These are phyloP conservation scores for Xylogone sp. DNA, from an alignment of 2,329 filamentous ascomycete species.

Conservation along the genomic window DNA sequence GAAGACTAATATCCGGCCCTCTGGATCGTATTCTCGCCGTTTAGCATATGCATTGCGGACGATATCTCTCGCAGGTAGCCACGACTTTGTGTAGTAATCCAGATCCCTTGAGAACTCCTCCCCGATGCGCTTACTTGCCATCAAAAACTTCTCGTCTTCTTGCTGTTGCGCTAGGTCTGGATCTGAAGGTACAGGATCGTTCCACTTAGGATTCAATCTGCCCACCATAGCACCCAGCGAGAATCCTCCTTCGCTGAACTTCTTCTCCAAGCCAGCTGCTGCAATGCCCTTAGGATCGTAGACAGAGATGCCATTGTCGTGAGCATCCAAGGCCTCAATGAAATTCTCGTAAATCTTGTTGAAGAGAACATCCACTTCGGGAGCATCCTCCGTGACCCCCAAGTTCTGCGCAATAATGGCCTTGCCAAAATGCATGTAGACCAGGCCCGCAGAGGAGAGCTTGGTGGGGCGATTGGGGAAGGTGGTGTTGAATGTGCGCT, in stretches of 20 bases:
- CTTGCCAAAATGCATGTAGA: slow-evolving; percentile 93
- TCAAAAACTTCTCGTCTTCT: slow-evolving; percentile 77
- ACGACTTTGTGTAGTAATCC: slow-evolving; percentile 68
- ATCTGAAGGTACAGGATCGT: slow-evolving; percentile 56
- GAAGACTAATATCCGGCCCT: slow-evolving; percentile 79
- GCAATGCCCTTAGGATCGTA: slow-evolving; percentile 71
- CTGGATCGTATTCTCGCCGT: slow-evolving; percentile 63
- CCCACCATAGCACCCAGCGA: slow-evolving; percentile 79
- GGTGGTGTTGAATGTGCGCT: slow-evolving; percentile 80
- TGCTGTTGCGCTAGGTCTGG: slow-evolving; percentile 59
- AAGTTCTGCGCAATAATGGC: slow-evolving; percentile 71
- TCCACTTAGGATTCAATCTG: slow-evolving; percentile 77
- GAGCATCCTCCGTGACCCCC: slow-evolving; percentile 54
- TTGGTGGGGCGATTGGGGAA: slow-evolving; percentile 85
- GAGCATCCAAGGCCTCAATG: slow-evolving; percentile 92
- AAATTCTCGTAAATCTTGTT: slow-evolving; percentile 90
- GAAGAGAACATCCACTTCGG: slow-evolving; percentile 73
- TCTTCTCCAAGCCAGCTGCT: slow-evolving; percentile 72
- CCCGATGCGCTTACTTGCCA: slow-evolving; percentile 79
- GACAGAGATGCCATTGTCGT: slow-evolving; percentile 89
- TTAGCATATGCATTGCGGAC: slow-evolving; percentile 73
- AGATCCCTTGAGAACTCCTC: slow-evolving; percentile 83
- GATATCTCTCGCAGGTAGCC: slow-evolving; percentile 82
- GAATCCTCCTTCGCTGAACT: slow-evolving; percentile 80
- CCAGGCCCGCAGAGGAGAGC: slow-evolving; percentile 87